Percentiles rank a stretch among this genome's conserved stretches.
phyloP scores from a whole-genome alignment of 768 basidiomycete species.

The Pholiota microspora region DNA sequence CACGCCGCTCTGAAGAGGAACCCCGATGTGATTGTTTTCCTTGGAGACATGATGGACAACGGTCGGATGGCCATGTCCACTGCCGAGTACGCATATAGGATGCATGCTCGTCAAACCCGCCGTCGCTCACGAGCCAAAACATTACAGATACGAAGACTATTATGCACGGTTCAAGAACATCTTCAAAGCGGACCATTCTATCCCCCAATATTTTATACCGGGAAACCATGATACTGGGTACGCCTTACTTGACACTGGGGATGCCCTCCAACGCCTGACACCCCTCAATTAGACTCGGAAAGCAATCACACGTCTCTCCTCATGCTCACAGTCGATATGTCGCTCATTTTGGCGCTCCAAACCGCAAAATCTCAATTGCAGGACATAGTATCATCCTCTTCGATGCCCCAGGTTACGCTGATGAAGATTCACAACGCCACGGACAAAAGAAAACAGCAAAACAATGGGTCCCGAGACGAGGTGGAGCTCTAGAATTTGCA shows the following conservation, averaged over 20 bases:
- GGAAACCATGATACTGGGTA: slow-evolving; percentile 93
- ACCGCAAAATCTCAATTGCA: slow-evolving; percentile 58
- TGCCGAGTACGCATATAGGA: slow-evolving; percentile 54
- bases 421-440: slow-evolving; percentile 63
- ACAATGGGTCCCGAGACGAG: slow-evolving; percentile 45
- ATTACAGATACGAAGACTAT: slow-evolving; percentile 70
- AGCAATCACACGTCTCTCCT: slow-evolving; percentile 41
- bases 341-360: slow-evolving; percentile 76
- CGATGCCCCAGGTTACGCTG: slow-evolving; percentile 70
- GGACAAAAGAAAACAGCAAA: slow-evolving; percentile 36
- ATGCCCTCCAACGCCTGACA: slow-evolving; percentile 10
- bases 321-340: slow-evolving; percentile 55
- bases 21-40: slow-evolving; percentile 76
- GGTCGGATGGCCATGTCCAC: slow-evolving; percentile 66
- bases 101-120: neutral
- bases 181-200: slow-evolving; percentile 47
- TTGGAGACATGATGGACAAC: slow-evolving; percentile 93
- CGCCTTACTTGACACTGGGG: slow-evolving; percentile 16
- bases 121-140: neutral
- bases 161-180: slow-evolving; percentile 66
- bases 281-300: slow-evolving; percentile 39
- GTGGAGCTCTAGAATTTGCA: slow-evolving; percentile 55
- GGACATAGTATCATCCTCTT: slow-evolving; percentile 74
- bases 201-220: slow-evolving; percentile 70
- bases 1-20: slow-evolving; percentile 52